Conservation (phyloP, 805 yeast genomes). For the Nakazawaea sp. region DNA sequence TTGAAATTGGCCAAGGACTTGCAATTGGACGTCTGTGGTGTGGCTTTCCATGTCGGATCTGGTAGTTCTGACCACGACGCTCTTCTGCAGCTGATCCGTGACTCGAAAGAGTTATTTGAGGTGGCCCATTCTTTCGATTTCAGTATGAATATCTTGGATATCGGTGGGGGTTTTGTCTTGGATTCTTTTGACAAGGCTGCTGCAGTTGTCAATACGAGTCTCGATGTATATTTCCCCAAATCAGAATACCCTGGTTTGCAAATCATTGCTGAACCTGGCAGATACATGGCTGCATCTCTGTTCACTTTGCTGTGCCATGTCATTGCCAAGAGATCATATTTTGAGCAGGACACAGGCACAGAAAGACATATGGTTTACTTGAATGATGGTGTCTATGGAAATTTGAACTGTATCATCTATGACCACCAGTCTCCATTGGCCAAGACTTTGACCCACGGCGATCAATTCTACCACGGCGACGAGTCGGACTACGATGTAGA, state of each 20-base stretch:
- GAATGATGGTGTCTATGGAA: conserved; percentile 95
- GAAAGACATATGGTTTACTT: conserved; percentile 67
- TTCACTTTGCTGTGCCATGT: conserved; percentile 80
- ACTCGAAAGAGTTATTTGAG: conserved; percentile 64
- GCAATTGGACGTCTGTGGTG: conserved; percentile 67
- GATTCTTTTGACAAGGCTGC: conserved; percentile 55
- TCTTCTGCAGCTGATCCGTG: conserved; percentile 62
- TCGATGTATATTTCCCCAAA: conserved; percentile 56
- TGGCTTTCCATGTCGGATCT: conserved; percentile 94
- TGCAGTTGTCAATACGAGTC: conserved; percentile 43
- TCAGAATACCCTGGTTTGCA: conserved; percentile 22
- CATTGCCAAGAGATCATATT: conserved; percentile 66
- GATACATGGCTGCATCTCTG: conserved; percentile 79
- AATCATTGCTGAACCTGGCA: conserved; percentile 90
- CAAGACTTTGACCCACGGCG: conserved; percentile 51
- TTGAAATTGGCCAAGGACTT: conserved; percentile 56
- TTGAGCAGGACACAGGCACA: conserved; percentile 17
- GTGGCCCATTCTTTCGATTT: conserved; percentile 41
- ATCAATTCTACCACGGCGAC: conserved; percentile 32
- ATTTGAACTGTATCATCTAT: conserved; percentile 86
- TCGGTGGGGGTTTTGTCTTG: conserved; percentile 89
- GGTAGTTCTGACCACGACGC: conserved; percentile 75
- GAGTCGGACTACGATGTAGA: conserved; percentile 14
- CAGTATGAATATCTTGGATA: conserved; percentile 55
- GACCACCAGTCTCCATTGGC: conserved; percentile 86